Base-by-base conservation (phyloP, 768 basidiomycete species). In the Pleurotus tuoliensis region DNA sequence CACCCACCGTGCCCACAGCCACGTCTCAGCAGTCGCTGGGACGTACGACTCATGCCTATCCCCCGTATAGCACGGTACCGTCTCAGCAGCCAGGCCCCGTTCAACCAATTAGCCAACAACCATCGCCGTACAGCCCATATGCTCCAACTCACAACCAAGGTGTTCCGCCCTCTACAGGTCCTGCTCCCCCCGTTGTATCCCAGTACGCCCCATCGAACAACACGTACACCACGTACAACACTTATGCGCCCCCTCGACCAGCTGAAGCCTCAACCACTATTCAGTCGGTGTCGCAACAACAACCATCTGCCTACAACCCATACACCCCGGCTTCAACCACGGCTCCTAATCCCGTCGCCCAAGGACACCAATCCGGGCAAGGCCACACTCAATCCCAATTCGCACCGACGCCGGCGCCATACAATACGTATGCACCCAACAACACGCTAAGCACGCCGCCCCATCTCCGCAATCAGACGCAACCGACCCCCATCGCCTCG, bases 361-460 rank as follows among this genome's bases (percentile, higher is more conserved):
- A 52, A 24, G 27, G 13, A 15, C 22, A 38, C 40, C 27, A 34
- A 4, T 2, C 37, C 11, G 16, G 20, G 30, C 34, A 24, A 18
- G 20, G 15, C n/a, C 34, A 38, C 5, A 9, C 34, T 20, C 51
- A 52, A 40, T 41, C 48, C 4, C 15, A 15, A 7, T 52, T 39
- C 22, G 51, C 39, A 1, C 39, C 51, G 6, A 34, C 51, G 12
- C 18, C 39, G 8, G n/a, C 34, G 37, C 20, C 18, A 16, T 52
- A 52, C 39, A 52, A 52, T 22, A 22, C 34, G 4, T 52, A 52
- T 37, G 40, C 38, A n/a, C 12, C 30, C 30, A 57, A 62, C n/a
- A 58, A 59, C n/a, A 62, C 74, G 20, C 65, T 73, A 11, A 68
- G 70, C 34, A 76, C 77, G 54, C 76, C 77, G 1, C 73, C 76